These are phyloP conservation scores for Aspergillus melleus DNA, from an alignment of 2,329 filamentous ascomycete species.

Conservation along the genomic window DNA sequence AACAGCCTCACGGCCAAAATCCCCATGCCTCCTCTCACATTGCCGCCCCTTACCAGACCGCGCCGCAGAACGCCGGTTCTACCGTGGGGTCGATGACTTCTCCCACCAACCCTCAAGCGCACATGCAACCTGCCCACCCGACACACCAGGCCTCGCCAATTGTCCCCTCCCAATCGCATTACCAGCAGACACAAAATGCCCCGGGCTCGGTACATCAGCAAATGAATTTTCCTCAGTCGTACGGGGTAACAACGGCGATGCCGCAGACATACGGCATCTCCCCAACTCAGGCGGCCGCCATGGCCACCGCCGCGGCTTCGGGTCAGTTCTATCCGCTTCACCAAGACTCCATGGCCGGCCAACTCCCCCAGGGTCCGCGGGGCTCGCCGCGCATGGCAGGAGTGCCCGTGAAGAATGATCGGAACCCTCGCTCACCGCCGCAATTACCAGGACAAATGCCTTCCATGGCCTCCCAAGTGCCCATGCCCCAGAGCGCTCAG, in stretches of 20 bases:
- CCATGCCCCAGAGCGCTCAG: conserved; percentile 56
- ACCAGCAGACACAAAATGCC: conserved; percentile 63
- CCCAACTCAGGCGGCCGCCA: conserved; percentile 83
- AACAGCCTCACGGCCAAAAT: conserved; percentile 63
- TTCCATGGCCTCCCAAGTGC: conserved; percentile 48
- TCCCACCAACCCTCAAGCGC: conserved; percentile 68
- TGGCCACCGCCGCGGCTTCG: conserved; percentile 90
- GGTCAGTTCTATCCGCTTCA: conserved; percentile 76
- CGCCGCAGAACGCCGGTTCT: conserved; percentile 52
- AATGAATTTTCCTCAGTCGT: conserved; percentile 79
- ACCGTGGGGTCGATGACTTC: conserved; percentile 63
- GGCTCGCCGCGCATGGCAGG: conserved; percentile 77
- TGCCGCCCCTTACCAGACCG: conserved; percentile 62
- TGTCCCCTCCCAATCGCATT: conserved; percentile 71
- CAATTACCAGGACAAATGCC: conserved; percentile 65
- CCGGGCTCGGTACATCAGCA: conserved; percentile 62
- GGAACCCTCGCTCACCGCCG: conserved; percentile 73
- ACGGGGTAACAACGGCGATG: conserved; percentile 73
- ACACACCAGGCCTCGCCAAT: conserved; percentile 76
- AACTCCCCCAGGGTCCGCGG: conserved; percentile 55
- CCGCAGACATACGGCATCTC: conserved; percentile 73
- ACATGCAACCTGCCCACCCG: conserved; percentile 59
- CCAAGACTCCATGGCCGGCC: conserved; percentile 66
- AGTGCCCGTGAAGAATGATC: conserved; percentile 68
- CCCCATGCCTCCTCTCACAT: conserved; percentile 60